Base-by-base conservation (phyloP, 2,329 filamentous ascomycete genomes). In the Claviceps sp. region DNA sequence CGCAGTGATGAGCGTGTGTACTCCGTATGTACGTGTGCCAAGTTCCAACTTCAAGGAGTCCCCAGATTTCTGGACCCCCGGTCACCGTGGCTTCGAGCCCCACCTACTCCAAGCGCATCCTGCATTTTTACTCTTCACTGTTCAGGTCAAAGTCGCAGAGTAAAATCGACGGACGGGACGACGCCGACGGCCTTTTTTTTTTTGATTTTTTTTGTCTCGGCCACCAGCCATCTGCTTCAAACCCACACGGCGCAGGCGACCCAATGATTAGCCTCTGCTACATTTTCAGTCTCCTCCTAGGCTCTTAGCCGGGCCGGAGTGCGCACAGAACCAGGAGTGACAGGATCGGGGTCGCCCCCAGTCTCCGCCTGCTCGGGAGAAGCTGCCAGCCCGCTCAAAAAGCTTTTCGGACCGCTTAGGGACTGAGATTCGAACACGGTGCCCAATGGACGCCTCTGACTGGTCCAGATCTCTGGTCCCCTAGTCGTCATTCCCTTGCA, bases 401-500 rank as follows among this genome's bases (percentile, higher is more conserved):
- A 50, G 40, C 44, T 50, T 51, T 51, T 26, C 43, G 42, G 34
- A 43, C 51, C 50, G 23, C 53, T 57, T 45, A 50, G 50, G 46
- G 56, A 50, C 54, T 50, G 23, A 50, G 48, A 44, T 40, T 55
- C 47, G 51, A 50, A 52, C 57, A 59, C 58, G 52, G 54, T 55
- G 54, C 50, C 26, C 22, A 50, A 48, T 37, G 34, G 44, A 4
- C 47, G 44, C 49, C 17, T 56, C 49, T 60, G 44, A 60, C 53
- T 60, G 58, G 58, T 46, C 50, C 20, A 50, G 17, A 23, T 44
- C 43, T 23, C 16, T 4, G 13, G 43, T 37, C 16, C 22, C 42
- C 20, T 45, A 34, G 23, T 50, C 26, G 17, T 20, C 43, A 34
- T n/a, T 49, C 48, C 55, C 55, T 44, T 34, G 29, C 29, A 34